These are phyloP conservation scores for Mycena crocata DNA, from an alignment of 768 basidiomycete genomes.

Conservation along the genomic window DNA sequence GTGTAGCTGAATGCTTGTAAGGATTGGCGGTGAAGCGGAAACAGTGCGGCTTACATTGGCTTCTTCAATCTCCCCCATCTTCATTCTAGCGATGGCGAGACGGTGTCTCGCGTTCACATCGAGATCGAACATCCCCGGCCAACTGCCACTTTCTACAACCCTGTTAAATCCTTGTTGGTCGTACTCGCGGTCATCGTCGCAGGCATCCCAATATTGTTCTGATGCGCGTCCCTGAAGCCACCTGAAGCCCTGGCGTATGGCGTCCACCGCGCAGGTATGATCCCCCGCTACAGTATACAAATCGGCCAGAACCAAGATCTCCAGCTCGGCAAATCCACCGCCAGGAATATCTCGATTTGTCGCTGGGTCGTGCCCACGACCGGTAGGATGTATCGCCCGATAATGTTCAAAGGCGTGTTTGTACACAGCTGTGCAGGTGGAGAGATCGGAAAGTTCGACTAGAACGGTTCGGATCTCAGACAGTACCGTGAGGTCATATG, in stretches of 20 bases:
- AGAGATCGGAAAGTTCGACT: constrained; percentile 78
- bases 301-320: constrained; percentile 88
- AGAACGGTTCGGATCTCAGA: constrained; percentile 83
- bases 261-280: constrained; percentile 71
- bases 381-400: constrained; percentile 59
- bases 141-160: constrained; percentile 55
- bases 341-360: constrained; percentile 48
- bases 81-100: constrained; percentile 84
- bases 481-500: constrained; percentile 84
- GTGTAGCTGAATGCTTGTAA: constrained; percentile 37
- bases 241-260: constrained; percentile 80
- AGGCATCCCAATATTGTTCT: constrained; percentile 83
- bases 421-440: constrained; percentile 74
- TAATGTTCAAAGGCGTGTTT: constrained; percentile 83
- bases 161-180: constrained; percentile 56
- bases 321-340: constrained; percentile 70
- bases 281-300: constrained; percentile 79
- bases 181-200: constrained; percentile 91
- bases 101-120: constrained; percentile 86
- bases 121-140: constrained; percentile 69
- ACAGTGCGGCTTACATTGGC: constrained; percentile 68
- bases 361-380: constrained; percentile 45
- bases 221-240: constrained; percentile 88
- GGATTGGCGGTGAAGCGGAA: no score
- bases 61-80: constrained; percentile 83